Percentiles rank a stretch among this genome's conserved stretches.
phyloP scores from a whole-genome alignment of 1,139 yeast genomes.

The Trichomonascaceae sp. region DNA sequence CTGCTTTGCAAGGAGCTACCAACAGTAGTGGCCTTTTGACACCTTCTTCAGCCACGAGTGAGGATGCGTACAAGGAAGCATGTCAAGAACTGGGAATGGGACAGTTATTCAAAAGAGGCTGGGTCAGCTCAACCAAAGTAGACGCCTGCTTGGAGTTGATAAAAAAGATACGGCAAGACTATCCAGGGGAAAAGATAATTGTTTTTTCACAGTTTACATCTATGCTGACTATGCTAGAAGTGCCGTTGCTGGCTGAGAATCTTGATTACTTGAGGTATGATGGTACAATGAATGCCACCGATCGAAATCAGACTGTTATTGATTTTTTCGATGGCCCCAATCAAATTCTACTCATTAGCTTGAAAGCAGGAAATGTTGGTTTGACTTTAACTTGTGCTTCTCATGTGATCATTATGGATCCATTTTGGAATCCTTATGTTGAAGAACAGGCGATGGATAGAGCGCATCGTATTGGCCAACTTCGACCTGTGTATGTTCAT shows the following conservation, averaged over 20 bases:
- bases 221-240: slow-evolving; percentile 62
- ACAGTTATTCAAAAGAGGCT: slow-evolving; percentile 28
- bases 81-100: slow-evolving; percentile 24
- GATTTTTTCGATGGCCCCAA: slow-evolving; percentile 52
- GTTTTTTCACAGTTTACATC: slow-evolving; percentile 83
- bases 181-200: slow-evolving; percentile 59
- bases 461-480: slow-evolving; percentile 90
- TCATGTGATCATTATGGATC: slow-evolving; percentile 84
- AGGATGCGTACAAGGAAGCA: slow-evolving; percentile 14
- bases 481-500: slow-evolving; percentile 65
- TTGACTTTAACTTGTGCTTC: slow-evolving; percentile 88
- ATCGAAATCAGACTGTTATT: slow-evolving; percentile 56
- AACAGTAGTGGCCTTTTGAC: background rate
- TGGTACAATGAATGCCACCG: slow-evolving; percentile 68
- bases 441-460: slow-evolving; percentile 97
- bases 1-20: background rate
- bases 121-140: slow-evolving; percentile 41
- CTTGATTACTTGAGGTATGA: slow-evolving; percentile 62
- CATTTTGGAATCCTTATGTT: slow-evolving; percentile 95
- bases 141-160: slow-evolving; percentile 44
- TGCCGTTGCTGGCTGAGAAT: slow-evolving; percentile 45
- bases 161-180: slow-evolving; percentile 35
- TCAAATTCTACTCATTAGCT: slow-evolving; percentile 61
- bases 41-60: slow-evolving; percentile 1
- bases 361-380: slow-evolving; percentile 92